phyloP scores from a whole-genome alignment of 75 land plant species.

The Ceratopteris richardii region DNA sequence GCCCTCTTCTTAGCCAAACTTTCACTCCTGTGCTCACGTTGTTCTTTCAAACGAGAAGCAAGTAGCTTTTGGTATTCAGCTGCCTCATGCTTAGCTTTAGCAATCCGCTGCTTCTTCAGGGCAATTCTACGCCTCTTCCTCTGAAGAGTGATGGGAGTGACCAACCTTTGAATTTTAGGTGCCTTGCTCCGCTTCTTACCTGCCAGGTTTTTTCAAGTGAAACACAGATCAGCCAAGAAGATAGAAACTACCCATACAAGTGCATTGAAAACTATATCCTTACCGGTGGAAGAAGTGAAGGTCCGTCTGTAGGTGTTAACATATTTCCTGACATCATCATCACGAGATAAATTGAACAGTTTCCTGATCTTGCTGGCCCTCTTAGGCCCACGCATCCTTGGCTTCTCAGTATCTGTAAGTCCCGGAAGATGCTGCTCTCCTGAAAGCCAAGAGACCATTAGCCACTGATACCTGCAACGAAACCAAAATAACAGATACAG shows the following conservation, averaged over 20 bases:
- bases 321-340: slow-evolving; percentile 78
- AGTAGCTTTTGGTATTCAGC: slow-evolving; percentile 89
- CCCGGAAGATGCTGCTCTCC: slow-evolving; percentile 79
- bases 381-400: slow-evolving; percentile 85
- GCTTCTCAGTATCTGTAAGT: slow-evolving; percentile 73
- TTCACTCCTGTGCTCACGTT: slow-evolving; percentile 69
- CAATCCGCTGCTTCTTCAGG: slow-evolving; percentile 73
- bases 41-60: slow-evolving; percentile 74
- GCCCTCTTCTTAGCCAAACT: slow-evolving; percentile 52
- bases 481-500: neutral
- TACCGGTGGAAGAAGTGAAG: slow-evolving; percentile 56
- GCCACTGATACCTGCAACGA: neutral
- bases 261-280: neutral
- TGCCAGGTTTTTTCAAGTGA: no score
- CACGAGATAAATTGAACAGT: slow-evolving; percentile 69
- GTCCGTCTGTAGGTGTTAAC: slow-evolving; percentile 76
- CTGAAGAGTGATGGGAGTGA: slow-evolving; percentile 77
- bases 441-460: slow-evolving; percentile 13
- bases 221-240: neutral
- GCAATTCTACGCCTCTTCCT: slow-evolving; percentile 77
- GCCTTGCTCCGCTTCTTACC: slow-evolving; percentile 86
- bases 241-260: neutral
- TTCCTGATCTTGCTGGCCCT: slow-evolving; percentile 82
- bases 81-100: slow-evolving; percentile 81
- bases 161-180: slow-evolving; percentile 91